A percentile compares a stretch with the other conserved stretches of the same genome.
Evolutionary conservation across 139 green algal genomes (phyloP).

Genomic region (Penium margaritaceum): DNA sequence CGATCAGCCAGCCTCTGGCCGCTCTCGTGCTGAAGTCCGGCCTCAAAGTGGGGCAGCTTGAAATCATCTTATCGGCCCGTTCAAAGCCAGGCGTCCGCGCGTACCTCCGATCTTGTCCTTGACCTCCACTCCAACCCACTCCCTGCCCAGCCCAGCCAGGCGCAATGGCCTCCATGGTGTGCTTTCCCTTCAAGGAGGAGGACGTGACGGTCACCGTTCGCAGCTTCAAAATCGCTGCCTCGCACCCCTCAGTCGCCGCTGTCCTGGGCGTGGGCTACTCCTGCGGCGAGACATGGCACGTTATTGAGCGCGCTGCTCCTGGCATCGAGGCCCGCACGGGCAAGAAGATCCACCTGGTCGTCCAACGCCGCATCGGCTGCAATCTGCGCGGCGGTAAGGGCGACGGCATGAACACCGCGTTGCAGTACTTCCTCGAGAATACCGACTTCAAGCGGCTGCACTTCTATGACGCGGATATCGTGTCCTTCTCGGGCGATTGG

Average conservation of each 20-base stretch:
- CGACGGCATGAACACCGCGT: slow-evolving; percentile 44
- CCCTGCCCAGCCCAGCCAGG: too few relatives aligned
- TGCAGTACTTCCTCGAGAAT: slow-evolving; percentile 33
- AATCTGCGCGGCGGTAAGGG: slow-evolving; percentile 36
- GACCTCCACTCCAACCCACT: too few relatives aligned
- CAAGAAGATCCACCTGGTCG: slow-evolving; percentile 12
- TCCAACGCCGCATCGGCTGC: slow-evolving; percentile 33
- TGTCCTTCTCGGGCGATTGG: slow-evolving; percentile 33
- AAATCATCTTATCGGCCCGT: too few relatives aligned
- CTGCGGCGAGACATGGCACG: slow-evolving; percentile 36
- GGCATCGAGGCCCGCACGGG: slow-evolving; percentile 27
- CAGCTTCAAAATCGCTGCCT: slow-evolving; percentile 31
- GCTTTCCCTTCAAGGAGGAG: slow-evolving; percentile 46
- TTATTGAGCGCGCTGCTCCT: slow-evolving; percentile 15
- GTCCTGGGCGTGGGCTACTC: slow-evolving; percentile 31
- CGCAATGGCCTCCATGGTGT: slow-evolving; percentile 38
- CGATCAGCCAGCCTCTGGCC: too few relatives aligned
- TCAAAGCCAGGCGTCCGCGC: too few relatives aligned
- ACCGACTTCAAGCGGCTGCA: slow-evolving; percentile 22
- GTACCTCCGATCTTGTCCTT: too few relatives aligned
- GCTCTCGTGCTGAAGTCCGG: too few relatives aligned
- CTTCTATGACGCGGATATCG: slow-evolving; percentile 43
- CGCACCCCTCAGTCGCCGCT: slow-evolving; percentile 17
- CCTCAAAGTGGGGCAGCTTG: too few relatives aligned
- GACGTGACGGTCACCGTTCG: slow-evolving; percentile 29